Percentiles rank a stretch among this genome's conserved stretches.
These are phyloP conservation scores for Xylaria polymorpha DNA, from an alignment of 2,329 filamentous ascomycete species.

Conservation along the genomic window DNA sequence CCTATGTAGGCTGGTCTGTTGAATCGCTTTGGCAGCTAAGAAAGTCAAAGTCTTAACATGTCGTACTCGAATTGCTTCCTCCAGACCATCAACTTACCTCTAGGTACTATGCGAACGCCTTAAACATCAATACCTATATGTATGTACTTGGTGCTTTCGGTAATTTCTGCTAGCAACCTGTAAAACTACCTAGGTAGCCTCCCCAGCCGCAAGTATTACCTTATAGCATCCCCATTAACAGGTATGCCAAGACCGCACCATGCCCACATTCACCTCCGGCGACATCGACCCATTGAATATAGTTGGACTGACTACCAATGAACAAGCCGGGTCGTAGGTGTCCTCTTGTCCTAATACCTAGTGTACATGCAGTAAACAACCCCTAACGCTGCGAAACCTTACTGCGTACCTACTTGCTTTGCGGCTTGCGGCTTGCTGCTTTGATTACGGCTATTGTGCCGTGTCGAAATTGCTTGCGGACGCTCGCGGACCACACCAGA, in stretches of 20 bases:
- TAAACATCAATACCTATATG: too few species aligned
- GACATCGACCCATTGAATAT: constrained; percentile 24
- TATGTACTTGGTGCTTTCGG: too few species aligned
- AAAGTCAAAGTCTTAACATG: not conserved
- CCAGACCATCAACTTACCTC: not conserved
- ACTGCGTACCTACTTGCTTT: not conserved
- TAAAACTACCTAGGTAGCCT: constrained; percentile 1
- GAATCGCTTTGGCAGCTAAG: not conserved
- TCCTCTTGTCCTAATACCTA: not conserved
- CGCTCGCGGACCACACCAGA: constrained; percentile 13
- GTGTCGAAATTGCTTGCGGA: constrained; percentile 27
- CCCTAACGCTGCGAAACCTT: not conserved
- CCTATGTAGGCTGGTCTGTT: too few species aligned
- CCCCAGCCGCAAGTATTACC: too few species aligned
- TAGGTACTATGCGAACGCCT: not conserved
- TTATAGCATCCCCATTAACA: not conserved
- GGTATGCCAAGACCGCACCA: not conserved
- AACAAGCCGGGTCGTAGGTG: not conserved
- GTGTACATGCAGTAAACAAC: constrained; percentile 1
- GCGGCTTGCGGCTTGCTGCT: constrained; percentile 30
- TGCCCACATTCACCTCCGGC: not conserved
- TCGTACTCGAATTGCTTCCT: not conserved
- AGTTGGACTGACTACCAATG: not conserved
- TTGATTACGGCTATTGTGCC: constrained; percentile 25
- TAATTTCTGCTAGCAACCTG: constrained; percentile 4